A percentile compares a stretch with the other conserved stretches of the same genome.
Conservation (phyloP, 129 eudicot species). For the Mikania micrantha region DNA sequence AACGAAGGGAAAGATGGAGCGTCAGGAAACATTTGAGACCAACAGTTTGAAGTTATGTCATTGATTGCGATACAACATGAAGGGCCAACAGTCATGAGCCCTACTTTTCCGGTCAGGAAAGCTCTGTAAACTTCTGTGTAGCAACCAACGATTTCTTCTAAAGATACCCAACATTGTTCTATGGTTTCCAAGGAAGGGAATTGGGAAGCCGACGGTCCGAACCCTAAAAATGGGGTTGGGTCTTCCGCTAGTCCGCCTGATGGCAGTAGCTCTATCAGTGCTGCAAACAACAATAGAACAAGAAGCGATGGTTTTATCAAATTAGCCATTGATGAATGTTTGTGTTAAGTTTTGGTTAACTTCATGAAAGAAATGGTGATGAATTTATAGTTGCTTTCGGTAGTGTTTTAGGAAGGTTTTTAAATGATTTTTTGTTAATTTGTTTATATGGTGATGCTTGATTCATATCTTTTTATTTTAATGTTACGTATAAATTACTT, state of each 20-base stretch:
- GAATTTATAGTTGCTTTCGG: constrained; percentile 17
- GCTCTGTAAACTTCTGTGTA: constrained; percentile 19
- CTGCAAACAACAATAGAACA: neutral
- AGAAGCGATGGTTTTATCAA: neutral
- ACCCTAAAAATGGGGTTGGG: neutral
- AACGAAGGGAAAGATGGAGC: constrained; percentile 24
- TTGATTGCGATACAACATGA: constrained; percentile 26
- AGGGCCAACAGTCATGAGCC: constrained; percentile 22
- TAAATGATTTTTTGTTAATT: neutral
- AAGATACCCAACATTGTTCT: constrained; percentile 20
- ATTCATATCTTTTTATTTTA: neutral
- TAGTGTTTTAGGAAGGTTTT: constrained; percentile 3
- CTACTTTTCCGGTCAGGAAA: neutral
- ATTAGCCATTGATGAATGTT: constrained; percentile 24
- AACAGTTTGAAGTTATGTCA: constrained; percentile 29
- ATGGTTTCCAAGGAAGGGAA: neutral
- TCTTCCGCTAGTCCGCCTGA: constrained; percentile 5
- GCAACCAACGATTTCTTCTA: constrained; percentile 21
- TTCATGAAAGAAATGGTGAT: constrained; percentile 11
- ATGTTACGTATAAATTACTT: constrained; percentile 1
- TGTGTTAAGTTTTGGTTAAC: constrained; percentile 16
- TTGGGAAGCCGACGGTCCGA: neutral
- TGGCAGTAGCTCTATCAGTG: neutral
- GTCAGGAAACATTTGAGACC: constrained; percentile 24
- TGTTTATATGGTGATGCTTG: neutral